Percentiles rank a stretch among this genome's conserved stretches.
Conservation (phyloP, 495 filamentous ascomycete species). For the Penicillium soppii region DNA sequence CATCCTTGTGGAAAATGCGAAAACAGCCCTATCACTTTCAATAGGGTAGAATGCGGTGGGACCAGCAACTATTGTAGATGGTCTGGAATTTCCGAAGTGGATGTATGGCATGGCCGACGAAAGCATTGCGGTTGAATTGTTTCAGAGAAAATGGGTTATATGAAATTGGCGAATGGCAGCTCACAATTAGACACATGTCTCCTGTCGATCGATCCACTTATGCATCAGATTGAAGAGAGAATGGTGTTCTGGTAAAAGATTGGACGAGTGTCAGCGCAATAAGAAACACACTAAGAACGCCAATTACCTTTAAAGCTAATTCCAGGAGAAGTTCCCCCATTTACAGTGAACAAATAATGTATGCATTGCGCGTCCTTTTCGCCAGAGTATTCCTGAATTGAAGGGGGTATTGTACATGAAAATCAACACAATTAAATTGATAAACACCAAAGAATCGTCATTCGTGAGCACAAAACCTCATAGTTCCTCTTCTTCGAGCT, state of each 20-base stretch:
- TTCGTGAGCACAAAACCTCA: slow-evolving; percentile 15
- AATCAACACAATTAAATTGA: slow-evolving; percentile 4
- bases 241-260: neutral
- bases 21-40: neutral
- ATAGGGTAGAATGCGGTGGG: neutral
- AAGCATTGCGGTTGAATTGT: neutral
- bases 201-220: slow-evolving; percentile 6
- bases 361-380: slow-evolving; percentile 5
- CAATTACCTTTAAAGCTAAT: neutral
- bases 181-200: neutral
- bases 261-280: neutral
- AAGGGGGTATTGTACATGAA: slow-evolving; percentile 12
- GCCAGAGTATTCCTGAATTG: slow-evolving; percentile 1
- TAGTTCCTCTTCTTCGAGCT: slow-evolving; percentile 31
- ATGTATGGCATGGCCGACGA: neutral
- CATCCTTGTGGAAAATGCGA: neutral
- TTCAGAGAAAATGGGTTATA: neutral
- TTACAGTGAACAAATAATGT: neutral
- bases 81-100: neutral
- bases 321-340: too few relatives aligned
- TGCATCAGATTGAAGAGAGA: neutral
- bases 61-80: neutral
- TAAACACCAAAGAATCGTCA: slow-evolving; percentile 7
- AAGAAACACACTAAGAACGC: neutral
- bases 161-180: slow-evolving; percentile 1